A percentile compares a stretch with the other conserved stretches of the same genome.
These are phyloP conservation scores for Talaromyces pinophilus DNA, from an alignment of 2,329 filamentous ascomycete genomes.

Conservation along the genomic window DNA sequence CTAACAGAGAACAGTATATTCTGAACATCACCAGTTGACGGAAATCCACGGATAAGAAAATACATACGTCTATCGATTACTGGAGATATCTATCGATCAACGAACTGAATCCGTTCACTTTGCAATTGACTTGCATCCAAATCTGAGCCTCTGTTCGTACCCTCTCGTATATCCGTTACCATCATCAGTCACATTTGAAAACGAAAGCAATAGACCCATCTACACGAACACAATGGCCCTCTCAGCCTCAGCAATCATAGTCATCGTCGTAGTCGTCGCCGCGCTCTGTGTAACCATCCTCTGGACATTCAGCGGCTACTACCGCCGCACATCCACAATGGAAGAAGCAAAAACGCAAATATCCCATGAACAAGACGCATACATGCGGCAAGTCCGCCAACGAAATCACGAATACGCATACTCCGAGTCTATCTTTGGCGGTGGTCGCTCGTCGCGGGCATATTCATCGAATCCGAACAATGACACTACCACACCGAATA, in stretches of 20 bases:
- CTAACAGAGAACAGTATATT: background rate
- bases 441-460: slow-evolving; percentile 15
- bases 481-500: background rate
- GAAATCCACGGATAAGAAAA: background rate
- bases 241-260: slow-evolving; percentile 22
- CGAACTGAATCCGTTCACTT: background rate
- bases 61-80: too few relatives aligned
- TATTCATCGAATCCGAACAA: slow-evolving; percentile 6
- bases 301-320: slow-evolving; percentile 22
- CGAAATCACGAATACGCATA: slow-evolving; percentile 20
- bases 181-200: background rate
- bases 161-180: too few relatives aligned
- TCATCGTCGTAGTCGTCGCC: slow-evolving; percentile 22
- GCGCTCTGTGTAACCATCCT: slow-evolving; percentile 18
- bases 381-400: slow-evolving; percentile 23
- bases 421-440: slow-evolving; percentile 13
- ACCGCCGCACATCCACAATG: background rate
- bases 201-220: background rate
- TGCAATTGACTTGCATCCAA: background rate
- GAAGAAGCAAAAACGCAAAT: background rate
- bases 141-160: background rate
- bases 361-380: slow-evolving; percentile 21
- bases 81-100: background rate
- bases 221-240: slow-evolving; percentile 15
- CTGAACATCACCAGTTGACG: background rate